Conservation (phyloP, 2,329 filamentous ascomycete species). For the Exophiala oligosperma region DNA sequence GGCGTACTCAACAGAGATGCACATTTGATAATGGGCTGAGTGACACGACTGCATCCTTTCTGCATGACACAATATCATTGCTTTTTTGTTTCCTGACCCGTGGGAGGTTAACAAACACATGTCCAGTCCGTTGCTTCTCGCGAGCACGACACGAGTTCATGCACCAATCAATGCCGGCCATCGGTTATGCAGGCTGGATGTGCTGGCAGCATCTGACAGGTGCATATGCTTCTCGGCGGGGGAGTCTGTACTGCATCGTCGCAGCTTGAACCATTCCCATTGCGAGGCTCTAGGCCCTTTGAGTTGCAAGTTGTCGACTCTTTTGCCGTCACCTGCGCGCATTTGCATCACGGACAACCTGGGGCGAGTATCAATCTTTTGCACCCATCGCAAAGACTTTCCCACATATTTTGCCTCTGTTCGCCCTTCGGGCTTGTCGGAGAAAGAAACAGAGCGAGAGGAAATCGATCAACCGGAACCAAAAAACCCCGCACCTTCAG, state of each 20-base stretch:
- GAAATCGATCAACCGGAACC: too few species aligned
- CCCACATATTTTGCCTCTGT: too few species aligned
- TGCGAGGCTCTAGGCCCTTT: constrained; percentile 8
- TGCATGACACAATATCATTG: too few species aligned
- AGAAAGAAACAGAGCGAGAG: too few species aligned
- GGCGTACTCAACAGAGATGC: too few species aligned
- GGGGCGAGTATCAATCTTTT: too few species aligned
- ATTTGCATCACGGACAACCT: neutral
- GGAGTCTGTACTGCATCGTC: constrained; percentile 15
- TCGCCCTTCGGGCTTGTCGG: neutral
- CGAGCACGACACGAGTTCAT: neutral
- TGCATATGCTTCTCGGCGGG: constrained; percentile 9
- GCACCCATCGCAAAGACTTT: too few species aligned
- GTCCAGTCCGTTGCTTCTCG: constrained; percentile 1
- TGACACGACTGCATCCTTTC: too few species aligned
- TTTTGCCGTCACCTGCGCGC: constrained; percentile 2
- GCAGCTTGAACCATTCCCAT: constrained; percentile 6
- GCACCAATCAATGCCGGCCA: constrained; percentile 18
- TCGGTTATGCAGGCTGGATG: constrained; percentile 21
- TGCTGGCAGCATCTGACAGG: constrained; percentile 26
- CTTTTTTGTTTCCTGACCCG: too few species aligned
- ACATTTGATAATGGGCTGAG: too few species aligned
- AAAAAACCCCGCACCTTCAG: too few species aligned
- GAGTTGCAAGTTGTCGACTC: constrained; percentile 12
- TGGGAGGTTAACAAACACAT: neutral